phyloP scores from a whole-genome alignment of 148 eudicot genomes.

The Fagopyrum tataricum region DNA sequence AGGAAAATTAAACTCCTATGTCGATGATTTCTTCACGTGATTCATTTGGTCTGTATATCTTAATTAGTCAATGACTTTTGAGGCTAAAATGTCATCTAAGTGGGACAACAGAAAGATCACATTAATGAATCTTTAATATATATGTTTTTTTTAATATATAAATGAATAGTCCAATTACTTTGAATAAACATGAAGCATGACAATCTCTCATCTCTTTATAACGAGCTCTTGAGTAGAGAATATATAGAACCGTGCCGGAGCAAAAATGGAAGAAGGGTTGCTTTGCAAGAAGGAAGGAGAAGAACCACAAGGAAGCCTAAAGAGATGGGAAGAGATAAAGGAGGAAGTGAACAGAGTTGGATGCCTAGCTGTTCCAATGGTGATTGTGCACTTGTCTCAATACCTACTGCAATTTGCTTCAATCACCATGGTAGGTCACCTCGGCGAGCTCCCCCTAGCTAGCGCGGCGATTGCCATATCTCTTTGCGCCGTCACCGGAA shows the following conservation, averaged over 20 bases:
- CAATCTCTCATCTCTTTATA: neutral
- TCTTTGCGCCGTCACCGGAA: slow-evolving; percentile 41
- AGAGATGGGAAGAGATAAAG: slow-evolving; percentile 18
- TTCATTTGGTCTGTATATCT: too few relatives aligned
- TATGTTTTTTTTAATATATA: too few relatives aligned
- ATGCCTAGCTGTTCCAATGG: slow-evolving; percentile 38
- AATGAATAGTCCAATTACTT: too few relatives aligned
- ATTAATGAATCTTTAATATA: too few relatives aligned
- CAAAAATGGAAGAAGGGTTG: neutral
- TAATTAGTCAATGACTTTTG: too few relatives aligned
- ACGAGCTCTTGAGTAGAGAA: neutral
- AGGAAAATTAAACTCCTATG: too few relatives aligned
- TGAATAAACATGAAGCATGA: too few relatives aligned
- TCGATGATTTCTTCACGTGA: too few relatives aligned
- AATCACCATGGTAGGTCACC: slow-evolving; percentile 59
- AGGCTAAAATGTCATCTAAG: too few relatives aligned
- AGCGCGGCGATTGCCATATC: slow-evolving; percentile 57
- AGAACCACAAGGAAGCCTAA: neutral
- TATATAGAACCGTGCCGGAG: too few relatives aligned
- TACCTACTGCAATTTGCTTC: slow-evolving; percentile 34
- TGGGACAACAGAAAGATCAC: too few relatives aligned
- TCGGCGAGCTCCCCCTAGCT: slow-evolving; percentile 43
- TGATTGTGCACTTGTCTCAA: slow-evolving; percentile 27
- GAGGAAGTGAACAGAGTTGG: slow-evolving; percentile 34
- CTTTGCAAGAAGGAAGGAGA: neutral